Base-by-base conservation (phyloP, 2,329 filamentous ascomycete genomes). In the Ophiostoma montium region DNA sequence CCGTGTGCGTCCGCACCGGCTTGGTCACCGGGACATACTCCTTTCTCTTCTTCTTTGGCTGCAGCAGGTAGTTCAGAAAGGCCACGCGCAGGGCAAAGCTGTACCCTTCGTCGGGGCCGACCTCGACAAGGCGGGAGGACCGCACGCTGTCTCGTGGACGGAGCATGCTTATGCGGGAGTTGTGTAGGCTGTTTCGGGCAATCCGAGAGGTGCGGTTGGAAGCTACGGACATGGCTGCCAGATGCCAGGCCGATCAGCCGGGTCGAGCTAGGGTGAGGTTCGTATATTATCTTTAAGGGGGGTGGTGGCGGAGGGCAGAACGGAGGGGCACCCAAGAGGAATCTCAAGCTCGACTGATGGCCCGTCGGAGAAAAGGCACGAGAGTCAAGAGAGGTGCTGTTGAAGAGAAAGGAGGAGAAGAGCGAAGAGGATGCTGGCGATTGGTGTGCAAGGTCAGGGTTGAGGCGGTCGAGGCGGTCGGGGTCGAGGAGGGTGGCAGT, bases 1-100 rank as follows among this genome's bases (percentile, higher is more conserved):
- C 12, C n/a, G 50, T 53, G 39, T 50, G 42, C 15, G 39, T 33
- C 18, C 50, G 52, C 33, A 46, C 46, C 8, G 51, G 51, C 27
- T 54, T 55, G 2, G 82, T 68, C 55, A 75, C 61, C 67, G 80
- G 67, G 38, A 92, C 80, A 74, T 88, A 94, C 68, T 95, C 87
- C 61, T 90, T 85, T 61, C 87, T 80, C 67, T 90, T 92, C 60
- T 86, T 77, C 61, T 88, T 85, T 54, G 92, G 90, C 63, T 95
- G 88, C 47, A 98, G 76, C 41, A 96, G 80, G 65, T 98, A 94
- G 65, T 90, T 76, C 51, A 98, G 83, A 66, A 87, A 95, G 57
- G 90, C 90, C 57, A 86, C 82, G 54, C 92, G 84, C 49, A 98
- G 78, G 58, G 89, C 88, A 67, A 87, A 95, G 55, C 81, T 84